These are phyloP conservation scores for Apophysomyces elegans DNA, from an alignment of 371 early-diverging fungal genomes.

Conservation along the genomic window DNA sequence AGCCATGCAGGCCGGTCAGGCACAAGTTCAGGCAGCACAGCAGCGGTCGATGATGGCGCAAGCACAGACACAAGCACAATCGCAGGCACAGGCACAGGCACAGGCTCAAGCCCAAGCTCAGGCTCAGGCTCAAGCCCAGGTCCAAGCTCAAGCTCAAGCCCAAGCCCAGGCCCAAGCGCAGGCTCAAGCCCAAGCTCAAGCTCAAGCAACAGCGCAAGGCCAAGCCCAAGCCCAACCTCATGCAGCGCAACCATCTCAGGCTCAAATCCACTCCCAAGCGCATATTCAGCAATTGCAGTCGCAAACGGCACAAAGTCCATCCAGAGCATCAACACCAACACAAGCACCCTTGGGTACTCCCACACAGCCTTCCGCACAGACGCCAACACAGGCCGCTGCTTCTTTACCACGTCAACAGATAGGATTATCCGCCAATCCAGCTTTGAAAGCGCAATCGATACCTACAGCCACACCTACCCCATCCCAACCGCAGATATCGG, in stretches of 20 bases:
- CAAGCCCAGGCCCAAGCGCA: constrained; percentile 19
- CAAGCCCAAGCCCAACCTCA: constrained; percentile 25
- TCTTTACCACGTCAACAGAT: constrained; percentile 28
- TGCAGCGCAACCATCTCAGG: constrained; percentile 24
- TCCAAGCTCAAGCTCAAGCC: constrained; percentile 11
- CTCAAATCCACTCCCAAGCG: constrained; percentile 22
- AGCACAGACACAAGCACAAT: neutral
- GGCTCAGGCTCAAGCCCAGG: constrained; percentile 15
- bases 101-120: constrained; percentile 24
- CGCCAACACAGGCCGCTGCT: constrained; percentile 31
- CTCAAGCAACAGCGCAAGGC: constrained; percentile 28
- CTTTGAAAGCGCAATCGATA: too few species aligned
- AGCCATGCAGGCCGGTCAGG: constrained; percentile 26
- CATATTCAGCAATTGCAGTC: constrained; percentile 28
- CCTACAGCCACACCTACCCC: neutral
- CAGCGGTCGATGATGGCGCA: constrained; percentile 27
- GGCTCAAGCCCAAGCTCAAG: constrained; percentile 27
- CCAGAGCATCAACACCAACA: constrained; percentile 46
- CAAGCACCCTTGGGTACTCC: constrained; percentile 43
- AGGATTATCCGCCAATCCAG: too few species aligned
- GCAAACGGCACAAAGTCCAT: constrained; percentile 39
- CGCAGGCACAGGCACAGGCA: neutral
- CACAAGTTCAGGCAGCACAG: constrained; percentile 15
- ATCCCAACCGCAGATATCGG: constrained; percentile 10
- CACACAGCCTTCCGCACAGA: constrained; percentile 30